Evolutionary conservation across 805 yeast genomes (phyloP).

Genomic region (Cyberlindnera lachancei): DNA sequence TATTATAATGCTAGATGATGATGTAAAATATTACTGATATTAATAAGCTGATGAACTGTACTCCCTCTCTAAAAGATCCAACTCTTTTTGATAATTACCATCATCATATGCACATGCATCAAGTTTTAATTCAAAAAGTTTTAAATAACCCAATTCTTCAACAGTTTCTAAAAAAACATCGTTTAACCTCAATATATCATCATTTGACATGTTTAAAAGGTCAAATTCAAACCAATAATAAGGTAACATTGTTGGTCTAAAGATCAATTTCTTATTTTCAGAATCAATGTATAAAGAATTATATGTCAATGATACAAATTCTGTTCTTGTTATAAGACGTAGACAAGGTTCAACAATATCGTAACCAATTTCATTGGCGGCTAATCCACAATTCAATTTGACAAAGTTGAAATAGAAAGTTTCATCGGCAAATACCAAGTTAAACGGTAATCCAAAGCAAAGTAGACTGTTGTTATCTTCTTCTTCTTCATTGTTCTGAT

Average conservation of each 20-base stretch:
- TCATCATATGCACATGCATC: conserved; percentile 27
- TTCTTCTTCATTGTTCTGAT: too few species aligned
- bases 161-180: conserved; percentile 10
- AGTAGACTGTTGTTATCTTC: too few species aligned
- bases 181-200: too few species aligned
- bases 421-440: conserved; percentile 13
- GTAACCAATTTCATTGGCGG: too few species aligned
- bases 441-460: conserved; percentile 7
- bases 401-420: conserved; percentile 18
- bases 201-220: conserved; percentile 6
- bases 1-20: too few species aligned
- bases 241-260: conserved; percentile 20
- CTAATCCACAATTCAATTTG: conserved; percentile 1
- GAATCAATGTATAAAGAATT: conserved; percentile 15
- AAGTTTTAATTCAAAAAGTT: conserved; percentile 26
- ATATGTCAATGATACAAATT: conserved; percentile 20
- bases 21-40: too few species aligned
- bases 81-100: conserved; percentile 12
- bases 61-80: conserved; percentile 7
- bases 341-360: too few species aligned
- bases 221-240: conserved; percentile 20
- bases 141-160: conserved; percentile 14
- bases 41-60: too few species aligned
- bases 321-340: conserved; percentile 16
- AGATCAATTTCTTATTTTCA: conserved; percentile 13